Conservation (phyloP, 345 rosid genomes). For the Arabis alpina region DNA sequence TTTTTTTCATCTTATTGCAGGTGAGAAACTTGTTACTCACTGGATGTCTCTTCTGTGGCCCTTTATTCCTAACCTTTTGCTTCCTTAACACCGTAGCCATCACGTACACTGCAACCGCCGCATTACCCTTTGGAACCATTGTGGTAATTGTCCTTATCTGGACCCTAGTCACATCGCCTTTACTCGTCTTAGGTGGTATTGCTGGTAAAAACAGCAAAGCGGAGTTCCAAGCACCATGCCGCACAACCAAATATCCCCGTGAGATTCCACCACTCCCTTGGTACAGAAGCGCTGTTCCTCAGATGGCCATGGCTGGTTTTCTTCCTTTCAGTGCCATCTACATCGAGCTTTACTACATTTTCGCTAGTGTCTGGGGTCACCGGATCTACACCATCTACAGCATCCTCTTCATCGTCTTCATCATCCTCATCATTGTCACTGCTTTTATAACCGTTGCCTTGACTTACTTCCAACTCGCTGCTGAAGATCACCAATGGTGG, state of each 20-base stretch:
- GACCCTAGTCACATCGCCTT: slow-evolving; percentile 75
- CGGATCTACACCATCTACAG: slow-evolving; percentile 86
- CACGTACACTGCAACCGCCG: slow-evolving; percentile 75
- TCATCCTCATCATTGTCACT: slow-evolving; percentile 80
- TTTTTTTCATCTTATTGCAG: slow-evolving; percentile 40
- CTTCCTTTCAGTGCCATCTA: slow-evolving; percentile 85
- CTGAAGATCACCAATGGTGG: slow-evolving; percentile 95
- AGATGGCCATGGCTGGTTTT: slow-evolving; percentile 93
- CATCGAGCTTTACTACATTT: slow-evolving; percentile 87
- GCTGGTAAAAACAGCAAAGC: slow-evolving; percentile 86
- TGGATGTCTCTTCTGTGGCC: slow-evolving; percentile 89
- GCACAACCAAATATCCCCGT: slow-evolving; percentile 80
- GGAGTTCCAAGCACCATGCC: slow-evolving; percentile 90
- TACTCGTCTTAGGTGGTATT: slow-evolving; percentile 84
- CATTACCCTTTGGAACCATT: slow-evolving; percentile 80
- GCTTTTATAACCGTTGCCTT: slow-evolving; percentile 90
- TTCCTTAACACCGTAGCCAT: slow-evolving; percentile 89
- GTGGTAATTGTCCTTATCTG: slow-evolving; percentile 80
- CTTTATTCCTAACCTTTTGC: slow-evolving; percentile 82
- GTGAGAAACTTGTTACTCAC: slow-evolving; percentile 76
- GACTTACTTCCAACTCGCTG: slow-evolving; percentile 94
- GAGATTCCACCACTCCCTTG: slow-evolving; percentile 79
- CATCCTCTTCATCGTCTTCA: slow-evolving; percentile 81
- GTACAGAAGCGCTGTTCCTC: slow-evolving; percentile 79
- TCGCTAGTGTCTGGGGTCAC: slow-evolving; percentile 93